Evolutionary conservation across 1,284 basidiomycete species (phyloP).

Genomic region (Naganishia cerealis): DNA sequence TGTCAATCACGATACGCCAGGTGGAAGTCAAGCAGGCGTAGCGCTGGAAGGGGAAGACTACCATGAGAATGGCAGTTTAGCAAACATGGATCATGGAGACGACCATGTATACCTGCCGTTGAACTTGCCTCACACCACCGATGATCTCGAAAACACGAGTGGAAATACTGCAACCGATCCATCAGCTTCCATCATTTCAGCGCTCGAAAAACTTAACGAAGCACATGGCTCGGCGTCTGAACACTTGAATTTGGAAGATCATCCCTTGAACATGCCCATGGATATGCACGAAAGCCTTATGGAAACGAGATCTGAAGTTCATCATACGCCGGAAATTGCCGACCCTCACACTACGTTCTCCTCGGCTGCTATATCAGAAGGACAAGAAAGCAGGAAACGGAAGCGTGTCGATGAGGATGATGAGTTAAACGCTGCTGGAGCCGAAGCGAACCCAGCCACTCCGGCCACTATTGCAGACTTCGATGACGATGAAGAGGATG

Average conservation of each 20-base stretch:
- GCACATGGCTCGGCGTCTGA: neutral
- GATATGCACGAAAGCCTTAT: neutral
- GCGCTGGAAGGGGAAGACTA: neutral
- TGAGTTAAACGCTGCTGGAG: neutral
- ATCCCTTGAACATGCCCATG: neutral
- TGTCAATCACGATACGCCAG: neutral
- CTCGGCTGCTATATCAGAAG: neutral
- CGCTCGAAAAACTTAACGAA: slow-evolving; percentile 1
- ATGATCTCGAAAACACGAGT: neutral
- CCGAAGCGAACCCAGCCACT: neutral
- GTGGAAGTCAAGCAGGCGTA: neutral
- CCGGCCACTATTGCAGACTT: slow-evolving; percentile 10
- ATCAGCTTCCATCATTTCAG: slow-evolving; percentile 1
- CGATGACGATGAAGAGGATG: slow-evolving; percentile 30
- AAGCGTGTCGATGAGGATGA: neutral
- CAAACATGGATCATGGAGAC: neutral
- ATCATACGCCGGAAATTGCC: neutral
- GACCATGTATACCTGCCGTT: neutral
- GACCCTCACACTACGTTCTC: neutral
- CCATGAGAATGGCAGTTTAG: neutral
- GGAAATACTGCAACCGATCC: neutral
- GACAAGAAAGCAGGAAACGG: neutral
- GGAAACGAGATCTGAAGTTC: neutral
- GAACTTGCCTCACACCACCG: neutral
- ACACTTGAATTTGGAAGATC: neutral